Evolutionary conservation across 2,329 filamentous ascomycete genomes (phyloP).

Genomic region (Sporothrix dimorphospora): DNA sequence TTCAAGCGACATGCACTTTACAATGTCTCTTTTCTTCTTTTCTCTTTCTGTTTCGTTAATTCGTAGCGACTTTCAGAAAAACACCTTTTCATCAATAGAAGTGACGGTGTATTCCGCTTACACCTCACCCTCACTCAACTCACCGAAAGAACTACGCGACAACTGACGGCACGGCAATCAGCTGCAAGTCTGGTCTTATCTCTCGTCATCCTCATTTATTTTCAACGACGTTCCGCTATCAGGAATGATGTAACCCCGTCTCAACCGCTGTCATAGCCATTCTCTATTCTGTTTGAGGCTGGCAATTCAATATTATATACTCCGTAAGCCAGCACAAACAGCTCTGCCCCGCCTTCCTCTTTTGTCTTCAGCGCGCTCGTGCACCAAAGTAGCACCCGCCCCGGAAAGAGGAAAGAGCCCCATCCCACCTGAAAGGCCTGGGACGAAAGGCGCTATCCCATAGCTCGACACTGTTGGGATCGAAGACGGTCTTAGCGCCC

Average conservation of each 20-base stretch:
- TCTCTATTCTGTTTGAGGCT: neutral
- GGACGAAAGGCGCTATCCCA: neutral
- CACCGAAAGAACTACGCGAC: neutral
- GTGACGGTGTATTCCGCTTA: neutral
- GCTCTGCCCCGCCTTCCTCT: slow-evolving; percentile 13
- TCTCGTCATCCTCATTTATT: neutral
- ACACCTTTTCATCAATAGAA: too few species aligned
- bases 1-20: neutral
- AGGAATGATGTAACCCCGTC: neutral
- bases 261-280: neutral
- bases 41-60: neutral
- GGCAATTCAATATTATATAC: neutral
- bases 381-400: neutral
- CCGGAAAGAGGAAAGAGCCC: neutral
- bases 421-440: neutral
- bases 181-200: neutral
- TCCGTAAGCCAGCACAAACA: neutral
- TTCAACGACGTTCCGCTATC: neutral
- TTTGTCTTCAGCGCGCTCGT: neutral
- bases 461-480: neutral
- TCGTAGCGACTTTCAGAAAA: neutral
- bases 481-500: neutral
- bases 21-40: neutral
- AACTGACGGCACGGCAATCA: slow-evolving; percentile 11
- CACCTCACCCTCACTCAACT: neutral